Evolutionary conservation across 768 basidiomycete genomes (phyloP), one percentile per base, ranked within the genome.

Genomic region (Pleurotus platypus): DNA sequence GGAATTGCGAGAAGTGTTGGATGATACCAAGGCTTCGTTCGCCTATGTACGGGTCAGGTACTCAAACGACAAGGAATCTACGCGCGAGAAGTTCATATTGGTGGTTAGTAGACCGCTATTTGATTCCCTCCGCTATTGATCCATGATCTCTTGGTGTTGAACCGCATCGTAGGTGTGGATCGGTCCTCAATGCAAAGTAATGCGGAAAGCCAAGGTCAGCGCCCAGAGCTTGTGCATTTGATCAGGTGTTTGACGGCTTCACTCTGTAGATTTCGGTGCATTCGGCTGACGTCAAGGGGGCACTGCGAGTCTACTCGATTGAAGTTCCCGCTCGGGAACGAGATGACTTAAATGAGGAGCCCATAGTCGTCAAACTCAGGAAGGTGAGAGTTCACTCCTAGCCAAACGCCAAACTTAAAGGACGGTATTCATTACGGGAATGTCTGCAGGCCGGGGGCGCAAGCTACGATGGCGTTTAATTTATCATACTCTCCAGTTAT

Each of bases 171-270:
- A 81, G 78, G 79, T 84, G 46, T 92, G 90, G 90, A 93, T 92
- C 72, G 91, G 92, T 45, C 75, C 82, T 16, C 71, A 75, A 42
- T 90, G 92, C 73, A 94, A 92, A 75, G 81, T 94, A 61, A 93
- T 96, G 94, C 81, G 94, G 60, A 89, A 87, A 75, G 94, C 88
- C 43, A 95, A 93, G 85, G 90, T 91, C 57, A 62, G 80, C 71
- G 39, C 54, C 64, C 61, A 48, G 46, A 30, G 43, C 46, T 58
- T 43, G 15, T 53, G 38, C 27, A 13, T 39, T 20, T 37, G 13
- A 16, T 53, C 35, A 16, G 13, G 30, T 11, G 30, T 35, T 35
- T 35, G 30, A 35, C 8, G 30, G 30, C 30, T 35, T 35, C 30
- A 11, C 30, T 58, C 54, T 56, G 53, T 30, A 95, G 93, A 90